Conservation (phyloP, 129 eudicot genomes). For the Lactuca sativa region DNA sequence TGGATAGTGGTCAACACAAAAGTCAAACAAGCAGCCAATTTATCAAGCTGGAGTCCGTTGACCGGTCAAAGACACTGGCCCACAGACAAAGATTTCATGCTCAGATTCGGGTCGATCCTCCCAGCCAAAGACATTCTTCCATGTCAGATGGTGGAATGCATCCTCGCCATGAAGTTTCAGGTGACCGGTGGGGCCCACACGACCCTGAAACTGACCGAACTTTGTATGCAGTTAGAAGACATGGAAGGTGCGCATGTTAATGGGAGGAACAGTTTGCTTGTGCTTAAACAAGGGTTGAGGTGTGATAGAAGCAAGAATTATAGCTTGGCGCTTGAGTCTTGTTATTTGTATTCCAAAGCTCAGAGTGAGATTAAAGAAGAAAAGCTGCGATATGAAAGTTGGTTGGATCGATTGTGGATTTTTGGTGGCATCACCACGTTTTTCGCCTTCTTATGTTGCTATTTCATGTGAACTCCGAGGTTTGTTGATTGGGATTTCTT, state of each 20-base stretch:
- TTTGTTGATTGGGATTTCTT: not conserved
- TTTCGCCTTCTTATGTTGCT: slow-evolving; percentile 46
- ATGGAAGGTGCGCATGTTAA: slow-evolving; percentile 94
- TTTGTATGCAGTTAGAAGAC: slow-evolving; percentile 92
- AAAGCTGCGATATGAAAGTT: slow-evolving; percentile 77
- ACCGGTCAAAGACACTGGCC: slow-evolving; percentile 98
- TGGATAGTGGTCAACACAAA: slow-evolving; percentile 87
- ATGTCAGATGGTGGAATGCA: slow-evolving; percentile 78
- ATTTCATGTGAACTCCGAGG: slow-evolving; percentile 37
- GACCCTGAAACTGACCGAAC: slow-evolving; percentile 60
- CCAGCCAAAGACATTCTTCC: slow-evolving; percentile 89
- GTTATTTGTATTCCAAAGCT: slow-evolving; percentile 62
- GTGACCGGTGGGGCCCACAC: slow-evolving; percentile 30
- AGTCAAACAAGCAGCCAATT: slow-evolving; percentile 75
- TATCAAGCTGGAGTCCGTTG: slow-evolving; percentile 83
- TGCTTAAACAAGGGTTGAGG: slow-evolving; percentile 70
- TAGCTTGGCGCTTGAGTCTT: slow-evolving; percentile 71
- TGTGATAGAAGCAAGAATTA: slow-evolving; percentile 77
- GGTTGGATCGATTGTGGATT: slow-evolving; percentile 74
- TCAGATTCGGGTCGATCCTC: slow-evolving; percentile 82
- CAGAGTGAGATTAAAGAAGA: slow-evolving; percentile 77
- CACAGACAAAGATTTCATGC: slow-evolving; percentile 73
- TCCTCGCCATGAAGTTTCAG: slow-evolving; percentile 65
- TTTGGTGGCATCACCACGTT: slow-evolving; percentile 70
- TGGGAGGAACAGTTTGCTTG: slow-evolving; percentile 80